These are phyloP conservation scores for Phytophthora lateralis DNA, from an alignment of 352 stramenopile species.

Conservation along the genomic window DNA sequence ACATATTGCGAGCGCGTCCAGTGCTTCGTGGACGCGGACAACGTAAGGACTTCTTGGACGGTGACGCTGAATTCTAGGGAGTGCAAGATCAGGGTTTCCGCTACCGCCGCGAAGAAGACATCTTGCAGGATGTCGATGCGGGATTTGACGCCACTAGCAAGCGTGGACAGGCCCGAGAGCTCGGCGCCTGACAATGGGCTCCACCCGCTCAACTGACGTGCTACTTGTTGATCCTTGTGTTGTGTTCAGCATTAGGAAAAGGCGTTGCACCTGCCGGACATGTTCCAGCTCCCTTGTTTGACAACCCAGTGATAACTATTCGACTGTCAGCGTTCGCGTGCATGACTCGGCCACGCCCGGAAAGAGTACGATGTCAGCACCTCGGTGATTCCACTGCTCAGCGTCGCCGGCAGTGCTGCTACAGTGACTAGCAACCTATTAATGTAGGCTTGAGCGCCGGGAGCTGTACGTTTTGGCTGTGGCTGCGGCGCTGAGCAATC, in stretches of 20 bases:
- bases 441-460: neutral
- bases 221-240: neutral
- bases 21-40: neutral
- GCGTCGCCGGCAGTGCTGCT: neutral
- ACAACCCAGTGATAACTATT: neutral
- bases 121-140: neutral
- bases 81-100: neutral
- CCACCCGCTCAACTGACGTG: neutral
- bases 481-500: neutral
- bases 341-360: neutral
- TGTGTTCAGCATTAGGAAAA: conserved; percentile 1
- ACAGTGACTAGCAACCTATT: neutral
- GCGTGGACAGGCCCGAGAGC: too few relatives aligned
- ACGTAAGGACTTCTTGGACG: neutral
- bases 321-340: neutral
- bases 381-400: neutral
- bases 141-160: neutral
- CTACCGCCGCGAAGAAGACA: neutral
- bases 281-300: neutral
- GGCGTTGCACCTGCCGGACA: neutral
- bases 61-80: neutral
- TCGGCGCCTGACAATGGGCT: too few relatives aligned
- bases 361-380: neutral
- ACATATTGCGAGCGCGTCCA: neutral
- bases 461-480: neutral